Evolutionary conservation across 371 early-diverging fungal genomes (phyloP).

Genomic region (Lichtheimia hyalospora): DNA sequence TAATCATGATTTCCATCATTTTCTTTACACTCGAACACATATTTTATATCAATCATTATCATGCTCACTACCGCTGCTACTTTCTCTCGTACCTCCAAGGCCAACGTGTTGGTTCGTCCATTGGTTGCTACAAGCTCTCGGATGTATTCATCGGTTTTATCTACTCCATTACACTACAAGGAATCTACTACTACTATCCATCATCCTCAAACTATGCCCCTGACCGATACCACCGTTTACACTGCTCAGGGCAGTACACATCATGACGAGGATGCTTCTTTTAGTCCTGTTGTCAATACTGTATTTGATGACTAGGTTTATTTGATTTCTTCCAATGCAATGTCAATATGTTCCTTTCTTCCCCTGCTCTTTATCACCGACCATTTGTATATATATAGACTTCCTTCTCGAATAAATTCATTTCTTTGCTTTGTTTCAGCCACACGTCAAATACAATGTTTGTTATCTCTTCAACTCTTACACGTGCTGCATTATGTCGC

Average conservation of each 20-base stretch:
- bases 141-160: neutral
- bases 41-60: too few species aligned
- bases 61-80: neutral
- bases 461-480: too few species aligned
- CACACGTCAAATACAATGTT: too few species aligned
- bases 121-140: neutral
- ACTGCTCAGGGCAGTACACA: constrained; percentile 8
- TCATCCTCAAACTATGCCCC: constrained; percentile 17
- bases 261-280: constrained; percentile 1
- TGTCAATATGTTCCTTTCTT: neutral
- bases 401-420: neutral
- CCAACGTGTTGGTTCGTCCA: neutral
- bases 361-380: neutral
- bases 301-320: constrained; percentile 14
- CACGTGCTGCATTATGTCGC: neutral
- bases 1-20: too few species aligned
- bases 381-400: constrained; percentile 1
- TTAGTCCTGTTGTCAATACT: constrained; percentile 17
- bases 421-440: too few species aligned
- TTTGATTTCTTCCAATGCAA: neutral
- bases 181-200: constrained; percentile 1
- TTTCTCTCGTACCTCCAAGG: neutral
- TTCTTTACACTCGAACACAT: too few species aligned
- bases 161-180: neutral
- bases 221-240: constrained; percentile 13